These are phyloP conservation scores for Phialophora expanda DNA, from an alignment of 2,329 filamentous ascomycete species.

Conservation along the genomic window DNA sequence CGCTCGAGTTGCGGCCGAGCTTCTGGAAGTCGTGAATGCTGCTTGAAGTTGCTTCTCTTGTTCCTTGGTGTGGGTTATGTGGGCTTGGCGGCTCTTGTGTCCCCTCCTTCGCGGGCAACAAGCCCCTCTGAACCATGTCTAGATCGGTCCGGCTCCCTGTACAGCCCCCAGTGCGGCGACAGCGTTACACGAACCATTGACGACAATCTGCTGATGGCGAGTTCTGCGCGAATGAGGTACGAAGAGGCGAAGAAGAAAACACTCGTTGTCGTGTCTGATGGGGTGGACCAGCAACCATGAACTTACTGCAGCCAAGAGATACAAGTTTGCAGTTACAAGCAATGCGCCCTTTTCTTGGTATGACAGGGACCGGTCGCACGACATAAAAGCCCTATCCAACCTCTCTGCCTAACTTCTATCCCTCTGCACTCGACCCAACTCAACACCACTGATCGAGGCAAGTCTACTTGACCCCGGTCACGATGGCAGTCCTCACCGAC, in stretches of 20 bases:
- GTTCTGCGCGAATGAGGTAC: neutral
- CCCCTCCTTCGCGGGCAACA: neutral
- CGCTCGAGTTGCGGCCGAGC: constrained; percentile 10
- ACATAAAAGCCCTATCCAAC: constrained; percentile 15
- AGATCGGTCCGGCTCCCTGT: constrained; percentile 1
- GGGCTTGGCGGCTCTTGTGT: constrained; percentile 6
- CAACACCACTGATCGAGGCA: neutral
- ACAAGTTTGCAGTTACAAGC: neutral
- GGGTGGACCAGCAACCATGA: constrained; percentile 1
- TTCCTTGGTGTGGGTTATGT: neutral
- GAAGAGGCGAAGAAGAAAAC: neutral
- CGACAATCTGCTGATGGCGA: constrained; percentile 7
- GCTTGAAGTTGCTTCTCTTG: constrained; percentile 21
- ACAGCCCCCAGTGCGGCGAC: neutral
- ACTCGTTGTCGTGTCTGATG: neutral
- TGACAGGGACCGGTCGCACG: neutral
- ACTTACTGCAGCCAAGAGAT: constrained; percentile 6
- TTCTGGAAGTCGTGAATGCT: constrained; percentile 6
- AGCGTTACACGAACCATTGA: neutral
- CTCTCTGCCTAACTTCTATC: neutral
- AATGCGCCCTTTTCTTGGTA: neutral
- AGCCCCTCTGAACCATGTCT: neutral
- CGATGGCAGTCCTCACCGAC: constrained; percentile 41
- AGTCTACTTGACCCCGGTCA: neutral
- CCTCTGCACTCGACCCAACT: neutral